Conservation (phyloP, 345 rosid species). For the Microcos paniculata region DNA sequence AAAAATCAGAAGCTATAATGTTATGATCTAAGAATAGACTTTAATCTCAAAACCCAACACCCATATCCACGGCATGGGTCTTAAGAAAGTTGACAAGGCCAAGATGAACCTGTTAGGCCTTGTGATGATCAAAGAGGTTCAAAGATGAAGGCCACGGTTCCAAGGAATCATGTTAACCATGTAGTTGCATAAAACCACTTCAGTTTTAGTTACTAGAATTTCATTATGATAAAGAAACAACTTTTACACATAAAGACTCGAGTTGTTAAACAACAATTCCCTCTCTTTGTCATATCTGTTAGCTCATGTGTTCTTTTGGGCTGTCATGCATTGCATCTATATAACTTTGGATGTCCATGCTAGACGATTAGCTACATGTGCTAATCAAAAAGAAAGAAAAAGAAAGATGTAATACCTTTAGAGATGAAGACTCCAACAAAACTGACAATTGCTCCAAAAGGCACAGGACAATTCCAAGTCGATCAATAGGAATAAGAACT, state of each 20-base stretch:
- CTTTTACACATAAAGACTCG: neutral
- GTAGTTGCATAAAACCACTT: neutral
- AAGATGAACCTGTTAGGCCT: too few species aligned
- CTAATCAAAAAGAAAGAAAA: constrained; percentile 8
- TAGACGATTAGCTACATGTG: neutral
- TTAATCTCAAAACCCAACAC: neutral
- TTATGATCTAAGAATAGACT: neutral
- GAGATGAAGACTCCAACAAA: constrained; percentile 49
- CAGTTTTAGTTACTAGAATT: neutral
- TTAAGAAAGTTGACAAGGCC: neutral
- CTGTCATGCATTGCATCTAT: neutral
- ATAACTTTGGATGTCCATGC: neutral
- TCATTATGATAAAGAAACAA: neutral
- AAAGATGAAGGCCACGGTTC: neutral
- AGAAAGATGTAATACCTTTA: constrained; percentile 35
- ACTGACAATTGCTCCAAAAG: constrained; percentile 60
- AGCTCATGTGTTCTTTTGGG: neutral
- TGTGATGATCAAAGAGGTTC: neutral
- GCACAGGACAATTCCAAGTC: constrained; percentile 59
- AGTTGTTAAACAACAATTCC: neutral
- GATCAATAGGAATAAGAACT: constrained; percentile 58
- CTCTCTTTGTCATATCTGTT: neutral
- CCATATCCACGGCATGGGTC: neutral
- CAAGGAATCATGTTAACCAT: neutral
- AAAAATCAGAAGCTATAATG: neutral